These are phyloP conservation scores for Candida xyloterini DNA, from an alignment of 805 yeast species.

Conservation along the genomic window DNA sequence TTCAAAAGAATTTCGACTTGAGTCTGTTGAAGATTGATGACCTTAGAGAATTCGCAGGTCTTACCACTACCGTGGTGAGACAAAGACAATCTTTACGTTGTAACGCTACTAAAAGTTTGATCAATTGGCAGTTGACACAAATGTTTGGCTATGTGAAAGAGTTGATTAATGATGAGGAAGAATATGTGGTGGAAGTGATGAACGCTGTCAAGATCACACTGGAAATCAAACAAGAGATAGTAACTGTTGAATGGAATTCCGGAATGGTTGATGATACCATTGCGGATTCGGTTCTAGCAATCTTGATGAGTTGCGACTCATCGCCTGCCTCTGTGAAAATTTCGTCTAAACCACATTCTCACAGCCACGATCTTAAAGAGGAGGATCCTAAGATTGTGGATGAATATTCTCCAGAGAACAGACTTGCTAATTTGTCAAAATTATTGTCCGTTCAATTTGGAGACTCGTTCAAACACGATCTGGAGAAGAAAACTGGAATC, in stretches of 20 bases:
- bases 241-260: constrained; percentile 86
- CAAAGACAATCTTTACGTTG: constrained; percentile 79
- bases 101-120: constrained; percentile 74
- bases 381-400: constrained; percentile 14
- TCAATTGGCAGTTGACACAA: constrained; percentile 87
- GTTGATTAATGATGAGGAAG: constrained; percentile 50
- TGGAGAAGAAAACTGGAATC: constrained; percentile 45
- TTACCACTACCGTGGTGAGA: constrained; percentile 79
- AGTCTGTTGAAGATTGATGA: constrained; percentile 81
- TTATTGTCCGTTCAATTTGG: constrained; percentile 87
- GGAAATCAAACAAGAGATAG: constrained; percentile 41
- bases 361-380: constrained; percentile 23
- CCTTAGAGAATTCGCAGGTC: constrained; percentile 81
- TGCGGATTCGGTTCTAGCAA: constrained; percentile 92
- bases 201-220: constrained; percentile 54
- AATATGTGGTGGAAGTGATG: constrained; percentile 58
- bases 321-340: constrained; percentile 93
- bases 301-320: constrained; percentile 85
- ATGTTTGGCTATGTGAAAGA: constrained; percentile 89
- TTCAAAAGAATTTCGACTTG: constrained; percentile 86
- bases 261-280: constrained; percentile 86
- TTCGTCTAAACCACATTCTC: constrained; percentile 56
- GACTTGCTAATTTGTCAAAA: constrained; percentile 54
- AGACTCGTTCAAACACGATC: constrained; percentile 51
- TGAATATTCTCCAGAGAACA: constrained; percentile 32